Evolutionary conservation across 2,329 filamentous ascomycete genomes (phyloP), one percentile per base, ranked within the genome.

Genomic region (Monosporascus sp.): DNA sequence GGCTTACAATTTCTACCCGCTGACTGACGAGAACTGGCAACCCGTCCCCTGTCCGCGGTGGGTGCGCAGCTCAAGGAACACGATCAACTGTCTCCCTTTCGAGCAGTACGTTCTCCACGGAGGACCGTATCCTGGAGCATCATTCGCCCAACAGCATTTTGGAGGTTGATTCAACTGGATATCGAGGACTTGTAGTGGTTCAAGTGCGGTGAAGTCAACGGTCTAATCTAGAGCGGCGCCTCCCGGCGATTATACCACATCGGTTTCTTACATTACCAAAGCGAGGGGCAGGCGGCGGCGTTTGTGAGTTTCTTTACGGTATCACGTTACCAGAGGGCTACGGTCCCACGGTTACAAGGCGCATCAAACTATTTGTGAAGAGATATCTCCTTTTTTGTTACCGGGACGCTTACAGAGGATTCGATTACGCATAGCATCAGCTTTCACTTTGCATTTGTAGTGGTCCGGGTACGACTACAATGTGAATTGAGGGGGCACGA

Each of bases 21-120:
- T 72, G 48, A 72, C 72, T 35, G 69, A 74, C 58, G 73, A 75
- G 52, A 59, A 71, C 17, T 76, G 74, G 73, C 64, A 68, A 48
- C 63, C 63, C 2, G 58, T 70, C 7, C 56, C 60, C 26, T 55
- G 58, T 40, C 65, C 68, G 35, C 31, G 61, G 51, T 65, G 67
- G 65, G 63, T 65, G 48, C 58, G 63, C 48, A 59, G 61, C 52
- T 63, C 60, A 31, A 56, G 65, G 9, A 66, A 64, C 53, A 69
- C 68, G 19, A 70, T 72, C 55, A 70, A 70, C 58, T 72, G 68
- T 35, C 54, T 64, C 19, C 69, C 67, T 7, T 71, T 76, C 56
- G 74, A 76, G 63, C 64, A 68, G 24, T 77, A 72, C 50, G 57
- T 76, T 8, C 66, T 75, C 19, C 56, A 60, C n/a, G 68, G 70